Percentiles rank a stretch among this genome's conserved stretches.
phyloP scores from a whole-genome alignment of 805 yeast genomes.

The Wickerhamomyces kurtzmanii region DNA sequence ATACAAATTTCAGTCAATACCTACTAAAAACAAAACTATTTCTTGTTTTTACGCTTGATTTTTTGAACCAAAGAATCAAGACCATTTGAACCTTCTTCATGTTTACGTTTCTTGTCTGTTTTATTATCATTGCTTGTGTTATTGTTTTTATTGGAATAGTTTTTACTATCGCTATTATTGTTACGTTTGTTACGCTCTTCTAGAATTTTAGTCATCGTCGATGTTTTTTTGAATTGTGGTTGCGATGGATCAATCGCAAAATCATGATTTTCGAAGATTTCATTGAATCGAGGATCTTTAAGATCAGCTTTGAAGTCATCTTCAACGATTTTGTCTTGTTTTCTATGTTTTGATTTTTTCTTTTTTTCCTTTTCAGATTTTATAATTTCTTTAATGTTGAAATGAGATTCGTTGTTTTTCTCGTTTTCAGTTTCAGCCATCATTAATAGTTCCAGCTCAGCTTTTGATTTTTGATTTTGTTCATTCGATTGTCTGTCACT shows the following conservation, averaged over 20 bases:
- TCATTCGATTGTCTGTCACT: conserved; percentile 18
- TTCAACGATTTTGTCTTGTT: conserved; percentile 39
- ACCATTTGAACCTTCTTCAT: conserved; percentile 5
- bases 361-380: conserved; percentile 61
- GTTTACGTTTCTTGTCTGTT: conserved; percentile 4
- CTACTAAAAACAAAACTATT: too few species aligned
- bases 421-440: conserved; percentile 39
- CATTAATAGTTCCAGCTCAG: conserved; percentile 66
- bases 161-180: conserved; percentile 10
- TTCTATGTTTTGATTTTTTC: conserved; percentile 36
- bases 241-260: conserved; percentile 91
- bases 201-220: conserved; percentile 77
- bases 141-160: conserved; percentile 12
- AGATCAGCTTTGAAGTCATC: conserved; percentile 59
- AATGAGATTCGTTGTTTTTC: conserved; percentile 43
- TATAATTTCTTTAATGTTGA: conserved; percentile 68
- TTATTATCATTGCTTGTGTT: conserved; percentile 2
- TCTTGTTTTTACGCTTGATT: conserved; percentile 31
- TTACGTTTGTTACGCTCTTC: conserved; percentile 59
- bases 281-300: conserved; percentile 78
- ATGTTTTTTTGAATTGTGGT: conserved; percentile 83
- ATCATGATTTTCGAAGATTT: conserved; percentile 74
- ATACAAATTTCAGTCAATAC: too few species aligned
- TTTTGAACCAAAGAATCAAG: conserved; percentile 34
- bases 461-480: conserved; percentile 35